Percentiles rank a stretch among this genome's conserved stretches.
phyloP scores from a whole-genome alignment of 2,329 filamentous ascomycete species.

The Cladosporium sp. region DNA sequence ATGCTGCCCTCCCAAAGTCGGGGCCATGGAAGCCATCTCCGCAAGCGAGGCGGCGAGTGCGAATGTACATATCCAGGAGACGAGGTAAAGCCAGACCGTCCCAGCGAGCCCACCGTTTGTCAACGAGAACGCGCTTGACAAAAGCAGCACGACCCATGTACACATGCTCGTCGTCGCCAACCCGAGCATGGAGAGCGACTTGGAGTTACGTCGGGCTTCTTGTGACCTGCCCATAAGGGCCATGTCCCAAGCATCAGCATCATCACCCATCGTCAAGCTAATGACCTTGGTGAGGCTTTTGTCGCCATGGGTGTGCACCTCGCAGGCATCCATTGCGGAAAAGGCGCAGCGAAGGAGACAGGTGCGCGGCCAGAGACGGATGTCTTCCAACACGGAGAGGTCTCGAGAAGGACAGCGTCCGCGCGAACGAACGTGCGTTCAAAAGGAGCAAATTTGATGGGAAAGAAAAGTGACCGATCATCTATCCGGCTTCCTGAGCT shows the following conservation, averaged over 20 bases:
- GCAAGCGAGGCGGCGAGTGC: slow-evolving; percentile 33
- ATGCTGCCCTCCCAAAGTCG: slow-evolving; percentile 35
- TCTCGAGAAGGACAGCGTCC: neutral
- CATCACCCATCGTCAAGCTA: neutral
- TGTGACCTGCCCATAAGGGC: slow-evolving; percentile 32
- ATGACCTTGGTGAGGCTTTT: neutral
- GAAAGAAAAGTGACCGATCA: neutral
- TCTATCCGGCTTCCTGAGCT: neutral
- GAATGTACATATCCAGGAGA: slow-evolving; percentile 29
- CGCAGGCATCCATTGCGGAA: slow-evolving; percentile 1
- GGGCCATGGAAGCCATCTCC: slow-evolving; percentile 37
- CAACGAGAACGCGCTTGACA: slow-evolving; percentile 30
- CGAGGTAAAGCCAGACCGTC: slow-evolving; percentile 36
- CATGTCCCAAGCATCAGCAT: slow-evolving; percentile 29
- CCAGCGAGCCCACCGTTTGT: slow-evolving; percentile 35
- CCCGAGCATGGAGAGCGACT: slow-evolving; percentile 29
- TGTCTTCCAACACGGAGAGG: neutral
- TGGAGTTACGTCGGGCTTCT: slow-evolving; percentile 32
- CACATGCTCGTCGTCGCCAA: slow-evolving; percentile 35
- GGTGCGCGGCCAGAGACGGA: neutral
- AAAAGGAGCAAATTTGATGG: no score
- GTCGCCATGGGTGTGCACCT: slow-evolving; percentile 10
- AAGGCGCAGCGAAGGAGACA: neutral
- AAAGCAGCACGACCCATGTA: slow-evolving; percentile 33
- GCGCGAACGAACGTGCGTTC: no score